phyloP scores from a whole-genome alignment of 108 stramenopile genomes.

The Cyclotella baltica region DNA sequence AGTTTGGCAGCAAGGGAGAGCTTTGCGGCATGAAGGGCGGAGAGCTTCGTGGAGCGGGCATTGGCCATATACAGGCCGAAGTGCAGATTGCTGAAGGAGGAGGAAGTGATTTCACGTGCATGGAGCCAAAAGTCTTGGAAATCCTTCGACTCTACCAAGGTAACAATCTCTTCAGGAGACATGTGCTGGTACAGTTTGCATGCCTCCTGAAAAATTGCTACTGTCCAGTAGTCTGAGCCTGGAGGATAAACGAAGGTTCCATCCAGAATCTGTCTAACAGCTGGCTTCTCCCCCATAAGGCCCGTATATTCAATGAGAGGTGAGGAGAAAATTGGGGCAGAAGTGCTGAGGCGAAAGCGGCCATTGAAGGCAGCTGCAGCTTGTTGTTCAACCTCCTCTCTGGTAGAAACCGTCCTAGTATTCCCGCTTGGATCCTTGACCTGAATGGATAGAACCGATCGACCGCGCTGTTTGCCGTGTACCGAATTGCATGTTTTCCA shows the following conservation, averaged over 20 bases:
- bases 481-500: not conserved
- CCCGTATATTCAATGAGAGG: not conserved
- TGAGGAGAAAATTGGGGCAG: not conserved
- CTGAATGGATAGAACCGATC: not conserved
- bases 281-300: not conserved
- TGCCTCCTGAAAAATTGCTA: not conserved
- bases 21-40: constrained; percentile 19
- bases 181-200: not conserved
- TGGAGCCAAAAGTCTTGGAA: not conserved
- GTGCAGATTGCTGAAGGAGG: not conserved
- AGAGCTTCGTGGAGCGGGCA: not conserved
- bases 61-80: constrained; percentile 4
- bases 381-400: not conserved
- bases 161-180: not conserved
- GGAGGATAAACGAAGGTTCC: not conserved
- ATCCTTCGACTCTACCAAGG: not conserved
- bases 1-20: too few relatives aligned
- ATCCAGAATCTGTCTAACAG: not conserved
- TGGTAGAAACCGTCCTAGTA: not conserved
- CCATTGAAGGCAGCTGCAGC: not conserved
- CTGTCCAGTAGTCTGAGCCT: not conserved
- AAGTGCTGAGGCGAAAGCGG: not conserved
- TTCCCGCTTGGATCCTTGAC: not conserved
- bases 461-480: not conserved
- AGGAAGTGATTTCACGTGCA: not conserved